Evolutionary conservation across 192 early-diverging fungal genomes (phyloP), one percentile per base, ranked within the genome.

Genomic region (Backusella morwellensis): DNA sequence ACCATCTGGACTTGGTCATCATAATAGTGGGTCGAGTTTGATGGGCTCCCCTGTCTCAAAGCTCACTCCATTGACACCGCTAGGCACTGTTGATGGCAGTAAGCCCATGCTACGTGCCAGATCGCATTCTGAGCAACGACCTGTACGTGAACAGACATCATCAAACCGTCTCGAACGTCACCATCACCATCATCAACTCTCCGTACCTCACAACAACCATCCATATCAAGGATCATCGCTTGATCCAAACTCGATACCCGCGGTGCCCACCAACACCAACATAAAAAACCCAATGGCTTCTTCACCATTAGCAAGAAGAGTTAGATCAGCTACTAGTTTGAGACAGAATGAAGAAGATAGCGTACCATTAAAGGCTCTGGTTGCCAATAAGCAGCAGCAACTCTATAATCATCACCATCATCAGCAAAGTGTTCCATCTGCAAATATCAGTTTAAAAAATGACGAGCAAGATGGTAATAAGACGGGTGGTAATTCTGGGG

Each of bases 271-370:
- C n/a, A 73, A 35, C 21, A 29, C 75, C 12, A 76, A 47, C 23
- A 35, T 72, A 21, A 74, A 35, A 2, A 71, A n/a, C 41, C 42
- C 68, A 5, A 67, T 82, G 76, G 29, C 74, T 41, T 77, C 77
- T 56, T 77, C 82, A 15, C 85, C 80, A n/a, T 82, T 81, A 17
- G 83, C 84, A 32, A 73, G 84, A 52, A 76, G 87, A 47, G 80
- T 85, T 29, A 76, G 88, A 36, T 90, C 88, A 0, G 81, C 83
- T 2, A 88, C 85, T 21, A 85, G 79, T 54, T 72, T 88, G 35
- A 74, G 83, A 40, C 76, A 72, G 17, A 70, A 74, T 26, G 78
- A 87, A 14, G 88, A 90, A 19, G 83, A 86, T 42, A 66, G 78
- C n/a, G 47, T 76, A 23, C 73, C 77, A 15, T 35, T 84, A 14